Percentiles rank a stretch among this genome's conserved stretches.
Evolutionary conservation across 805 yeast genomes (phyloP).

Genomic region (Ogataea glucozyma): DNA sequence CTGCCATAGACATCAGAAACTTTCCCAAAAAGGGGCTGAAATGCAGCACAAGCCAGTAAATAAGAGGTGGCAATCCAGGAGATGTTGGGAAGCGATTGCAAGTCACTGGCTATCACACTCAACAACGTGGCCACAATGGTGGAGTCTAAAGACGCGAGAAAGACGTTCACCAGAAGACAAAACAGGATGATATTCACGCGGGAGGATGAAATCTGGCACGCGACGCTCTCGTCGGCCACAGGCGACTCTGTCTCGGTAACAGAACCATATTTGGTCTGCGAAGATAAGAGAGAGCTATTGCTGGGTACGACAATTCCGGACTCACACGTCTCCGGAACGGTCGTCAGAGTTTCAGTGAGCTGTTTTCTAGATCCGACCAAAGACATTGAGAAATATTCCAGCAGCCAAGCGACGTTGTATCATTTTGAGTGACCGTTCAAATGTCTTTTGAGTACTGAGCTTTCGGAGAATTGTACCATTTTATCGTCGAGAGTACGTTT

Average conservation of each 20-base stretch:
- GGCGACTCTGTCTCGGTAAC: background rate
- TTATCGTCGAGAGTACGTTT: background rate
- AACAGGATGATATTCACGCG: conserved; percentile 9
- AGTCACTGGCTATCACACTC: conserved; percentile 52
- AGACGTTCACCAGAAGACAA: conserved; percentile 32
- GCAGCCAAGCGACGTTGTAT: background rate
- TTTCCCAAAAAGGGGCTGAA: conserved; percentile 57
- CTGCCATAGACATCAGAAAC: conserved; percentile 57
- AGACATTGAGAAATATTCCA: too few species aligned
- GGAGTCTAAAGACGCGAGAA: conserved; percentile 52
- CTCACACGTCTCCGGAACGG: background rate
- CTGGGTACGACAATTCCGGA: too few species aligned
- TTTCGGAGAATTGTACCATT: background rate
- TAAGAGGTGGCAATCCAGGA: conserved; percentile 47
- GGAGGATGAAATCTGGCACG: conserved; percentile 1
- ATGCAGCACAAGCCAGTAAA: conserved; percentile 46
- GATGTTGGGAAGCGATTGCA: conserved; percentile 43
- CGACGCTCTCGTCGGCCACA: background rate
- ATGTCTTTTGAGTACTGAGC: too few species aligned
- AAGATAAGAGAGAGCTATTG: too few species aligned
- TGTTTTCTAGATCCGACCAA: too few species aligned
- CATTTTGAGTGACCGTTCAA: too few species aligned
- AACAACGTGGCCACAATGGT: conserved; percentile 56
- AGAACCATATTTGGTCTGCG: conserved; percentile 2
- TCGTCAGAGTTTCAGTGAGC: background rate